These are phyloP conservation scores for Monosporascus sp. DNA, from an alignment of 2,329 filamentous ascomycete species.

Conservation along the genomic window DNA sequence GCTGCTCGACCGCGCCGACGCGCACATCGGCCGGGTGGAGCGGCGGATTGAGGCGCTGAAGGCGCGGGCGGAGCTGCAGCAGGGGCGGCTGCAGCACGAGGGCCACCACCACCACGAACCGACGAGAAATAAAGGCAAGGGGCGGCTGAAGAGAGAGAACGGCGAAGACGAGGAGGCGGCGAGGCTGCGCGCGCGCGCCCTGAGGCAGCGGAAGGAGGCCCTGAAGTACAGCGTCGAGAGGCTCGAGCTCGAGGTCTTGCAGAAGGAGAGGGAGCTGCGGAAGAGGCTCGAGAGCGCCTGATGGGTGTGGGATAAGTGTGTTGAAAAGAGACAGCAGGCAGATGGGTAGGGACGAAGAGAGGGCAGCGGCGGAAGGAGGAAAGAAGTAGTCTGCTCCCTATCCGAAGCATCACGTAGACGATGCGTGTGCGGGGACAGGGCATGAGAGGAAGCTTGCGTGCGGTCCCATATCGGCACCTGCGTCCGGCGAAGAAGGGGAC, in stretches of 20 bases:
- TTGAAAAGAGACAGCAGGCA: background rate
- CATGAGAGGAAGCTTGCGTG: too few species aligned
- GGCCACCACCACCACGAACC: constrained; percentile 15
- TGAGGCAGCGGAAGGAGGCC: constrained; percentile 77
- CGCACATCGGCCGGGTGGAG: constrained; percentile 75
- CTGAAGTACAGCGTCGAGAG: constrained; percentile 82
- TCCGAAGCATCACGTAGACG: too few species aligned
- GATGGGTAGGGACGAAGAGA: background rate
- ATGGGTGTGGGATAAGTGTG: background rate
- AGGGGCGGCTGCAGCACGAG: constrained; percentile 53
- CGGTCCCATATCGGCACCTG: too few species aligned
- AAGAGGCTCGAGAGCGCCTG: constrained; percentile 40
- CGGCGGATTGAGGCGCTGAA: constrained; percentile 79
- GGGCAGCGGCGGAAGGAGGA: too few species aligned
- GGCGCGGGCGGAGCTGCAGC: constrained; percentile 76
- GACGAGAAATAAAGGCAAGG: constrained; percentile 1
- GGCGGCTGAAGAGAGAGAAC: constrained; percentile 38
- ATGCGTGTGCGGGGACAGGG: too few species aligned
- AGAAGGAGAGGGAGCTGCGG: constrained; percentile 58
- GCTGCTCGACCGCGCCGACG: constrained; percentile 75
- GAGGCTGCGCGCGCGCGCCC: constrained; percentile 49
- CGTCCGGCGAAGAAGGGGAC: too few species aligned
- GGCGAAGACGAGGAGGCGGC: constrained; percentile 30
- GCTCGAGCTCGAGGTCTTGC: constrained; percentile 78
- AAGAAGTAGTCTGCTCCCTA: too few species aligned